Conservation (phyloP, 2,329 filamentous ascomycete species). For the Graphiopsis chlorocephala region DNA sequence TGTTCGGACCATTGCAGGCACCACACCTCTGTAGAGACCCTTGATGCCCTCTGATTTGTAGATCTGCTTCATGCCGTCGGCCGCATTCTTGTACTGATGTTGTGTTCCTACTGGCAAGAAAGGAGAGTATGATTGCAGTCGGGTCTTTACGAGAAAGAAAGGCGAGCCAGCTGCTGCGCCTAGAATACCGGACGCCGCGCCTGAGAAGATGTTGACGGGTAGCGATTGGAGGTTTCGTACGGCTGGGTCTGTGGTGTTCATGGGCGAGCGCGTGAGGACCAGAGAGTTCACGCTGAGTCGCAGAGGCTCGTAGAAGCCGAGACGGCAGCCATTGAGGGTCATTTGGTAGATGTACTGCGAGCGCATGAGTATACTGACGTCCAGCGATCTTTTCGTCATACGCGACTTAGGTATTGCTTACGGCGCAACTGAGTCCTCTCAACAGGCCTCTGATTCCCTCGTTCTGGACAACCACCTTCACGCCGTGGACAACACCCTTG, state of each 20-base stretch:
- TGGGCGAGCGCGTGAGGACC: conserved; percentile 63
- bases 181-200: conserved; percentile 82
- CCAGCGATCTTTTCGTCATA: background rate
- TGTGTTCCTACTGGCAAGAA: conserved; percentile 96
- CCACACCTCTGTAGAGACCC: conserved; percentile 86
- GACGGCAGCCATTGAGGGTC: conserved; percentile 89
- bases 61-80: conserved; percentile 79
- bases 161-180: conserved; percentile 91
- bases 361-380: background rate
- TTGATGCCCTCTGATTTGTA: conserved; percentile 71
- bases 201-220: conserved; percentile 88
- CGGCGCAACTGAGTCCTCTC: conserved; percentile 81
- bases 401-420: conserved; percentile 34
- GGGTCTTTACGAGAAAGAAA: conserved; percentile 97
- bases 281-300: conserved; percentile 56
- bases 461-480: conserved; percentile 84
- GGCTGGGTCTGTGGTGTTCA: conserved; percentile 48
- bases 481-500: conserved; percentile 85
- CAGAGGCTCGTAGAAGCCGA: conserved; percentile 97
- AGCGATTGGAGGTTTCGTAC: conserved; percentile 66
- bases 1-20: conserved; percentile 91
- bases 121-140: conserved; percentile 88
- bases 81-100: conserved; percentile 81
- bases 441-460: conserved; percentile 85
- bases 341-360: conserved; percentile 89